Evolutionary conservation across 495 filamentous ascomycete species (phyloP).

Genomic region (Mytilinidion resinicola): DNA sequence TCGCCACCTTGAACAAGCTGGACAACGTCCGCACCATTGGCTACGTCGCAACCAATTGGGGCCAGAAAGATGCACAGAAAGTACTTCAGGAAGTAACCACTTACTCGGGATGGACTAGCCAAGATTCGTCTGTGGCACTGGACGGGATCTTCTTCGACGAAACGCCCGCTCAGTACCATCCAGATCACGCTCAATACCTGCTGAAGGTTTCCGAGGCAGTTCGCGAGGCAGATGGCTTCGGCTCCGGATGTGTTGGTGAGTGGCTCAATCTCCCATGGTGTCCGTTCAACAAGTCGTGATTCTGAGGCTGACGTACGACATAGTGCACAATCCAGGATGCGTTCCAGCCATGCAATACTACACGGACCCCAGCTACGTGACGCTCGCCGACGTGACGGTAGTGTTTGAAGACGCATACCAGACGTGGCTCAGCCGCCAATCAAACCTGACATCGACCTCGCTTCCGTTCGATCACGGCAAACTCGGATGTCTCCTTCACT

Average conservation of each 20-base stretch:
- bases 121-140: constrained; percentile 17
- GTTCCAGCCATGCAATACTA: constrained; percentile 21
- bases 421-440: constrained; percentile 9
- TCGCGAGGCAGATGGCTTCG: constrained; percentile 24
- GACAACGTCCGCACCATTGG: constrained; percentile 28
- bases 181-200: constrained; percentile 33
- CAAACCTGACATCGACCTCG: constrained; percentile 5
- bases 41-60: constrained; percentile 30
- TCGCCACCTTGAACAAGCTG: constrained; percentile 21
- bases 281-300: constrained; percentile 17
- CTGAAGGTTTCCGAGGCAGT: constrained; percentile 30
- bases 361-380: constrained; percentile 9
- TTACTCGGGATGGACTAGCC: constrained; percentile 17
- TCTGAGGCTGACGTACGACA: constrained; percentile 15
- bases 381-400: constrained; percentile 18
- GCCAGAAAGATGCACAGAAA: constrained; percentile 15
- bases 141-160: constrained; percentile 28
- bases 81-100: constrained; percentile 20
- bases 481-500: constrained; percentile 16
- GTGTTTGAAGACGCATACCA: constrained; percentile 19
- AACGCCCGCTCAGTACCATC: constrained; percentile 26
- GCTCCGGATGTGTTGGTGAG: constrained; percentile 25
- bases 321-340: constrained; percentile 26
- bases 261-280: not conserved
- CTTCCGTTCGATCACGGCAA: constrained; percentile 7